These are phyloP conservation scores for Schrenkiella parvula DNA, from an alignment of 345 rosid genomes.

Conservation along the genomic window DNA sequence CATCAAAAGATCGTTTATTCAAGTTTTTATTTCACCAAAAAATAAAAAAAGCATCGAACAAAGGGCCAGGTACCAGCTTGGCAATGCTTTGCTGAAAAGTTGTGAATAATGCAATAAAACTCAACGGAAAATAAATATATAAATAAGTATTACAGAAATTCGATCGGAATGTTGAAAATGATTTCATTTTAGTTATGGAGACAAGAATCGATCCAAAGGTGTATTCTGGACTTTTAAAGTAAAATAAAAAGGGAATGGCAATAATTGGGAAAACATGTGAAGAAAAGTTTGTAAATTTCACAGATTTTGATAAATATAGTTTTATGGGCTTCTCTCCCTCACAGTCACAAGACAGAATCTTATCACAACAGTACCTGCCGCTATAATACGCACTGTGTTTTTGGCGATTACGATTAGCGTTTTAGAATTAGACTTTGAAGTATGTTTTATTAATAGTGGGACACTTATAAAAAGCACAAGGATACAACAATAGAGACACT, in stretches of 20 bases:
- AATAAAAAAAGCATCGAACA: not conserved
- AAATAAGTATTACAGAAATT: not conserved
- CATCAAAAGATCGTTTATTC: not conserved
- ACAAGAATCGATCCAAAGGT: slow-evolving; percentile 30
- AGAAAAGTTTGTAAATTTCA: slow-evolving; percentile 22
- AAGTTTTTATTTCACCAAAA: not conserved
- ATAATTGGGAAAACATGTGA: slow-evolving; percentile 35
- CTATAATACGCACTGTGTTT: slow-evolving; percentile 15
- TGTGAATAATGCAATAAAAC: slow-evolving; percentile 25
- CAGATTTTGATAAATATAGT: slow-evolving; percentile 19
- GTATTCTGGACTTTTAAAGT: slow-evolving; percentile 17
- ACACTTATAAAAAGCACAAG: slow-evolving; percentile 12
- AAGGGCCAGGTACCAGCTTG: slow-evolving; percentile 10
- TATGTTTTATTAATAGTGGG: slow-evolving; percentile 20
- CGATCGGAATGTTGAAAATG: slow-evolving; percentile 5
- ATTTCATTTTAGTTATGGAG: slow-evolving; percentile 5
- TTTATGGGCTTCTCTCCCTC: slow-evolving; percentile 9
- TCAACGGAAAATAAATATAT: not conserved
- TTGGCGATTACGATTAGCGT: slow-evolving; percentile 23
- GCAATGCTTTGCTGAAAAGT: slow-evolving; percentile 33
- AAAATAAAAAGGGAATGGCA: slow-evolving; percentile 16
- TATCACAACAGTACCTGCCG: slow-evolving; percentile 15
- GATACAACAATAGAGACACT: slow-evolving; percentile 18
- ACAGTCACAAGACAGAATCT: slow-evolving; percentile 4
- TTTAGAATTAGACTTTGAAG: slow-evolving; percentile 5